These are phyloP conservation scores for Claviceps monticola DNA, from an alignment of 2,329 filamentous ascomycete species.

Conservation along the genomic window DNA sequence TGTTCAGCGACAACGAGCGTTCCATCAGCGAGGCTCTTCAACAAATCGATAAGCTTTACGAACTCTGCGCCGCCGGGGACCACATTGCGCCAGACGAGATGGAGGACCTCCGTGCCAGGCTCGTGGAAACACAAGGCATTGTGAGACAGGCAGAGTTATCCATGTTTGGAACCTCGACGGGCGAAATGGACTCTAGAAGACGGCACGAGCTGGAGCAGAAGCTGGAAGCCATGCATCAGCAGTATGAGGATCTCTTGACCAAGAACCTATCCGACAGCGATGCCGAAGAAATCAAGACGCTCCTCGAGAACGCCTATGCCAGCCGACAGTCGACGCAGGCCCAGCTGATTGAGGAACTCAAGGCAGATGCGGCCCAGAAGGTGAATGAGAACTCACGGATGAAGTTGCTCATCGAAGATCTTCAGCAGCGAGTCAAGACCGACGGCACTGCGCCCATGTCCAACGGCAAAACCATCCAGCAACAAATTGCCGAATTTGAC, in stretches of 20 bases:
- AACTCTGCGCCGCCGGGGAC: slow-evolving; percentile 64
- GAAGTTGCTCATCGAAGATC: slow-evolving; percentile 65
- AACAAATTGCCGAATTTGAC: slow-evolving; percentile 97
- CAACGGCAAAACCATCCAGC: slow-evolving; percentile 84
- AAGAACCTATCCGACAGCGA: slow-evolving; percentile 67
- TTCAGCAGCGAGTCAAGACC: slow-evolving; percentile 60
- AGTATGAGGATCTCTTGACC: slow-evolving; percentile 73
- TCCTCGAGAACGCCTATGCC: slow-evolving; percentile 62
- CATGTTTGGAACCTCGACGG: slow-evolving; percentile 54
- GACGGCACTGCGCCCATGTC: slow-evolving; percentile 41
- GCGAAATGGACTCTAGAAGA: slow-evolving; percentile 51
- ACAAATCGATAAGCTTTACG: slow-evolving; percentile 64
- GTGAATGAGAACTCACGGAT: slow-evolving; percentile 71
- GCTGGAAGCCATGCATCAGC: slow-evolving; percentile 58
- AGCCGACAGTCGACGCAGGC: slow-evolving; percentile 61
- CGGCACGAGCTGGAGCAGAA: slow-evolving; percentile 65
- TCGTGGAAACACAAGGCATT: slow-evolving; percentile 83
- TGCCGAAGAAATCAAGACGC: slow-evolving; percentile 69
- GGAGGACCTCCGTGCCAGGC: slow-evolving; percentile 57
- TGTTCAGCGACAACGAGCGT: slow-evolving; percentile 87
- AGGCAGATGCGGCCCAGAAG: slow-evolving; percentile 61
- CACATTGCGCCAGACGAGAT: slow-evolving; percentile 71
- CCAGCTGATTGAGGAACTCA: slow-evolving; percentile 63
- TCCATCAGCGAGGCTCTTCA: slow-evolving; percentile 73
- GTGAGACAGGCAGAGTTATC: slow-evolving; percentile 86